These are phyloP conservation scores for Cadophora malorum DNA, from an alignment of 2,329 filamentous ascomycete species.

Conservation along the genomic window DNA sequence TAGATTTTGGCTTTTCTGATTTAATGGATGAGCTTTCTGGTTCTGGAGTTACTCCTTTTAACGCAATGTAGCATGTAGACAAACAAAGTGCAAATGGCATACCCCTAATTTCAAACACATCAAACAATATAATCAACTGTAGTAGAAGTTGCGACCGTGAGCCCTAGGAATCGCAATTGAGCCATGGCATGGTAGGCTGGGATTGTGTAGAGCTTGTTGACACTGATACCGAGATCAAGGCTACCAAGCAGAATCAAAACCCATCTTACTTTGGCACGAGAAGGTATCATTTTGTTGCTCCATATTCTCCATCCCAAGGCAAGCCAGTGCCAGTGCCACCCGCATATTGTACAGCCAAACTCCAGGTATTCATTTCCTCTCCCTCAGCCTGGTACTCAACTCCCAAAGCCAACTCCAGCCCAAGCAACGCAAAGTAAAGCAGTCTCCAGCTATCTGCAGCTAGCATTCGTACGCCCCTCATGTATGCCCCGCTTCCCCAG, in stretches of 20 bases:
- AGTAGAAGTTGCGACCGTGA: not conserved
- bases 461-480: not conserved
- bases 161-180: too few species aligned
- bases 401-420: conserved; percentile 18
- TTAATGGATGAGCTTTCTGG: conserved; percentile 21
- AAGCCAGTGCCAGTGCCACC: not conserved
- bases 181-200: too few species aligned
- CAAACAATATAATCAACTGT: not conserved
- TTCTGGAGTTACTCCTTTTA: conserved; percentile 34
- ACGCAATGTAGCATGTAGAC: conserved; percentile 36
- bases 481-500: not conserved
- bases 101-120: conserved; percentile 28
- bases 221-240: too few species aligned
- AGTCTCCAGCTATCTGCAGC: not conserved
- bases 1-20: conserved; percentile 36
- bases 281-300: conserved; percentile 17
- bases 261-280: too few species aligned
- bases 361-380: not conserved
- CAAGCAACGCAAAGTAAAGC: conserved; percentile 8
- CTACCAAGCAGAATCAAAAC: too few species aligned
- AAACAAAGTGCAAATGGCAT: conserved; percentile 35
- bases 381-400: not conserved
- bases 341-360: conserved; percentile 15
- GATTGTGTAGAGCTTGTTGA: too few species aligned
- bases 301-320: not conserved